Conservation (phyloP, 495 filamentous ascomycete genomes). For the Sphaerosporella brunnea region DNA sequence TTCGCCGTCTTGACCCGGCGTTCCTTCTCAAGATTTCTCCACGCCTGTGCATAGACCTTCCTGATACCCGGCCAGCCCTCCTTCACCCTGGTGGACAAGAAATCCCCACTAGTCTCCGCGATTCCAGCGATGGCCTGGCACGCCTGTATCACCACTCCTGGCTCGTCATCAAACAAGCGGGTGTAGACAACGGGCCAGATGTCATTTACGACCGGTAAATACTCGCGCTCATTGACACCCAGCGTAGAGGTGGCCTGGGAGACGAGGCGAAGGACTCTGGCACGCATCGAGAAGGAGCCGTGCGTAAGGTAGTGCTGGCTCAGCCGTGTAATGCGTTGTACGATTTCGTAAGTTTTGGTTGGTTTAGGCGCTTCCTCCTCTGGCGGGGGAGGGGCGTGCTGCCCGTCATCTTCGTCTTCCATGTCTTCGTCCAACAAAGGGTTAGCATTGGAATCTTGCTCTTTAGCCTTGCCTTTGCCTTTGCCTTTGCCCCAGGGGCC, state of each 20-base stretch:
- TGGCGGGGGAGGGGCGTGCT: slow-evolving; percentile 29
- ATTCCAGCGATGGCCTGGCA: slow-evolving; percentile 46
- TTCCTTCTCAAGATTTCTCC: slow-evolving; percentile 11
- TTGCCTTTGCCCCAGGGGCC: slow-evolving; percentile 17
- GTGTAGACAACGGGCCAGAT: slow-evolving; percentile 65
- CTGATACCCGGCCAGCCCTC: slow-evolving; percentile 46
- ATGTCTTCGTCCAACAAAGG: background rate
- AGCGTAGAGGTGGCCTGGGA: slow-evolving; percentile 48
- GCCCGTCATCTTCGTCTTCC: slow-evolving; percentile 13
- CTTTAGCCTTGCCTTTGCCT: background rate
- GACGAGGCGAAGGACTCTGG: slow-evolving; percentile 57
- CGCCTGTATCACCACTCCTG: slow-evolving; percentile 53
- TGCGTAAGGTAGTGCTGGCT: slow-evolving; percentile 78
- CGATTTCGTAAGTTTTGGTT: slow-evolving; percentile 42
- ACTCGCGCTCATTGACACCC: slow-evolving; percentile 54
- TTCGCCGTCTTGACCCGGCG: slow-evolving; percentile 11
- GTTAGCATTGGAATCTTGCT: background rate
- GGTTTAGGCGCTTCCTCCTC: slow-evolving; percentile 33
- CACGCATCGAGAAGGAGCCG: slow-evolving; percentile 57
- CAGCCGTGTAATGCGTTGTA: slow-evolving; percentile 48
- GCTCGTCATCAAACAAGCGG: slow-evolving; percentile 56
- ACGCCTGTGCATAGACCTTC: slow-evolving; percentile 24
- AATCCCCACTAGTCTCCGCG: slow-evolving; percentile 54
- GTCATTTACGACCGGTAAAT: slow-evolving; percentile 74
- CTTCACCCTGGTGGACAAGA: slow-evolving; percentile 53